These are phyloP conservation scores for Takakia lepidozioides DNA, from an alignment of 225 moss, liverwort and hornwort genomes.

Conservation along the genomic window DNA sequence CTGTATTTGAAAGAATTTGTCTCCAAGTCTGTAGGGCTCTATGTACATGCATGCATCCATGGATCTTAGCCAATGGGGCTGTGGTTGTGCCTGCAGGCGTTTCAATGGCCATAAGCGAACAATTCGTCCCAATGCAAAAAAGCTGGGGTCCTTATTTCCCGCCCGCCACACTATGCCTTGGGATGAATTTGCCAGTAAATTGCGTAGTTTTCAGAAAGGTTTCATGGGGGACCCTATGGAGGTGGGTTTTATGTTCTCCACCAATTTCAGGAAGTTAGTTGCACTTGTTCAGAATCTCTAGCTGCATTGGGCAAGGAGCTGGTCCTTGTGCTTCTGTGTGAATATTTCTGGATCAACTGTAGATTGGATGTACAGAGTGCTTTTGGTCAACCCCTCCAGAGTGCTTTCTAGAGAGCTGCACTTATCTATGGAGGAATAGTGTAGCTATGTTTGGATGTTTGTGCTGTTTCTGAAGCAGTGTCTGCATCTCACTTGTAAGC, in stretches of 20 bases:
- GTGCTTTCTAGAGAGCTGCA: no score
- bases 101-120: slow-evolving; percentile 90
- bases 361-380: neutral
- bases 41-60: no score
- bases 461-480: no score
- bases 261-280: no score
- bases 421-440: no score
- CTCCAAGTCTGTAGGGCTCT: no score
- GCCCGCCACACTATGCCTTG: slow-evolving; percentile 61
- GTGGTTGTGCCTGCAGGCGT: slow-evolving; percentile 49
- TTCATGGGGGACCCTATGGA: slow-evolving; percentile 96
- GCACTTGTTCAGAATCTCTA: no score
- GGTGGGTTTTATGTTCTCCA: slow-evolving; percentile 15
- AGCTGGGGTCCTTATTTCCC: slow-evolving; percentile 58
- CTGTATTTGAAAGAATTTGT: no score
- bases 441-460: no score
- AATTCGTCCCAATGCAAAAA: slow-evolving; percentile 84
- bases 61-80: no score
- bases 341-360: neutral
- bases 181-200: slow-evolving; percentile 56
- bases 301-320: neutral
- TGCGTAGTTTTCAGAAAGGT: slow-evolving; percentile 70
- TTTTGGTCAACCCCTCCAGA: no score
- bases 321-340: neutral
- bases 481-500: neutral